Evolutionary conservation across 2,329 filamentous ascomycete species (phyloP).

Genomic region (Arthrobotrys conoides): DNA sequence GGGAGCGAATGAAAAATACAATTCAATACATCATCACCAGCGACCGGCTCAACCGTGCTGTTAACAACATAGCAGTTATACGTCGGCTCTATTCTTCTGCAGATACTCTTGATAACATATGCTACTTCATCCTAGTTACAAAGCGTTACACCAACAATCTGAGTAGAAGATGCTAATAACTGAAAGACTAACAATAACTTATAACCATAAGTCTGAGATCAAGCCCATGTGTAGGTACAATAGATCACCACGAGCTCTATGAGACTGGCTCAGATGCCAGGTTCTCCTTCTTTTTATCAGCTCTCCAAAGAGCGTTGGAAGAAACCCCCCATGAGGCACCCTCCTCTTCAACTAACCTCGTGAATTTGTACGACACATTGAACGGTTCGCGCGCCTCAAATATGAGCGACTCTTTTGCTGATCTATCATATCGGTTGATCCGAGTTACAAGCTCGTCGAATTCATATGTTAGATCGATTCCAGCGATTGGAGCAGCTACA

Average conservation of each 20-base stretch:
- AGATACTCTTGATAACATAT: no score
- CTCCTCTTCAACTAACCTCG: not conserved
- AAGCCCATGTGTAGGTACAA: not conserved
- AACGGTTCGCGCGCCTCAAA: constrained; percentile 6
- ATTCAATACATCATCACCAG: no score
- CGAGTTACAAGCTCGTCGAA: not conserved
- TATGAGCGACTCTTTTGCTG: not conserved
- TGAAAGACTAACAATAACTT: no score
- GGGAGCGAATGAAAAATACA: not conserved
- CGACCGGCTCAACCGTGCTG: no score
- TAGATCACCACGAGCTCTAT: not conserved
- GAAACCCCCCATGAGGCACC: not conserved
- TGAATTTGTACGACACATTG: constrained; percentile 6
- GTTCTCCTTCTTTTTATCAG: not conserved
- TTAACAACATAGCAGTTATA: no score
- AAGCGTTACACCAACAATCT: not conserved
- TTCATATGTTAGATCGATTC: constrained; percentile 18
- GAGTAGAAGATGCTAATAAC: not conserved
- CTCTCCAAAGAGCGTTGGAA: not conserved
- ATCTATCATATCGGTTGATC: constrained; percentile 2
- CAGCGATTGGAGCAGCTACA: not conserved
- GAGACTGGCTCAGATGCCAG: not conserved
- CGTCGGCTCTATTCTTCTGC: no score
- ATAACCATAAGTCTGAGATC: no score
- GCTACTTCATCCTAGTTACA: not conserved